phyloP scores from a whole-genome alignment of 352 stramenopile genomes.

The Pythium sp. region DNA sequence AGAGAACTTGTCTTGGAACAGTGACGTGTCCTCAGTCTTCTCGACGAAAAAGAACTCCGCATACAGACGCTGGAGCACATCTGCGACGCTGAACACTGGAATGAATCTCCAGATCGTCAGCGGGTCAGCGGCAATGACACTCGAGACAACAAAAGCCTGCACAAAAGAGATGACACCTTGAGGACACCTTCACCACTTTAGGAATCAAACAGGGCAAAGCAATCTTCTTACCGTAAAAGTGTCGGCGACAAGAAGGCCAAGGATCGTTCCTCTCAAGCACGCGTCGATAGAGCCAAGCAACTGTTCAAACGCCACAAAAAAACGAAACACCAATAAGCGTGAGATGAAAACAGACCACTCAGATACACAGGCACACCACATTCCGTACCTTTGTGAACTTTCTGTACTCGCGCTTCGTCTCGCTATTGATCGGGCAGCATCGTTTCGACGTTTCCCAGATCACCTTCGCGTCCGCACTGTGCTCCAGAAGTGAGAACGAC shows the following conservation, averaged over 20 bases:
- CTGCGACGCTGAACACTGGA: slow-evolving; percentile 74
- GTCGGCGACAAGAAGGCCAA: slow-evolving; percentile 80
- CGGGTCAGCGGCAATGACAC: slow-evolving; percentile 65
- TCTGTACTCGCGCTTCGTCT: slow-evolving; percentile 84
- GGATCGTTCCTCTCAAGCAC: slow-evolving; percentile 77
- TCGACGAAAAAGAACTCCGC: slow-evolving; percentile 70
- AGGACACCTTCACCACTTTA: background rate
- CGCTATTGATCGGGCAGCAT: slow-evolving; percentile 79
- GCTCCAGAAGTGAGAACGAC: slow-evolving; percentile 84
- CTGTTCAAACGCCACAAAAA: slow-evolving; percentile 23
- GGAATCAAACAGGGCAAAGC: background rate
- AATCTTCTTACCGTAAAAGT: slow-evolving; percentile 58
- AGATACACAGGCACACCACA: background rate
- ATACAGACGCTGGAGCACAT: slow-evolving; percentile 76
- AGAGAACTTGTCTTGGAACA: slow-evolving; percentile 75
- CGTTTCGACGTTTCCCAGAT: slow-evolving; percentile 87
- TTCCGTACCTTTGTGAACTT: slow-evolving; percentile 83
- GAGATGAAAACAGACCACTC: background rate
- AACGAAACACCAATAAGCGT: background rate
- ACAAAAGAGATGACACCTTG: slow-evolving; percentile 3
- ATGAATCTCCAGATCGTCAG: slow-evolving; percentile 76
- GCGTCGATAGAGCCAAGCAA: slow-evolving; percentile 82
- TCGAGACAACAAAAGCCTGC: slow-evolving; percentile 82
- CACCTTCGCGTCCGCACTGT: slow-evolving; percentile 83
- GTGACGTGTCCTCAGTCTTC: slow-evolving; percentile 51